phyloP scores from a whole-genome alignment of 345 rosid species.

The Aquilaria malaccensis region DNA sequence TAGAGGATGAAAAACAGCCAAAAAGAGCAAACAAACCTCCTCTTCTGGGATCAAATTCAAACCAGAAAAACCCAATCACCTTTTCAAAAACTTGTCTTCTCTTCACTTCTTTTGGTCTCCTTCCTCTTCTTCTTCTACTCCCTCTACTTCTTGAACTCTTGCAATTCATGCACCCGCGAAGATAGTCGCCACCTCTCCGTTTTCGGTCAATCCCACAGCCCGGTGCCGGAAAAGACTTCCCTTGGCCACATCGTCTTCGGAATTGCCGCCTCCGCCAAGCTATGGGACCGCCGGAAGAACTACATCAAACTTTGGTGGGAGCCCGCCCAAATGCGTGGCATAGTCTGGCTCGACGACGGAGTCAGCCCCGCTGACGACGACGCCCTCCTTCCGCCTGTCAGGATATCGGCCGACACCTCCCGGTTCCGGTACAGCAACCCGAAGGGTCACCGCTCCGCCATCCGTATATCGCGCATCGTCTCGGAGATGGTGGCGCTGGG shows the following conservation, averaged over 20 bases:
- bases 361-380: conserved; percentile 12
- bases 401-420: conserved; percentile 39
- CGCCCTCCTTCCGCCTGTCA: conserved; percentile 32
- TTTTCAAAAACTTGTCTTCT: conserved; percentile 13
- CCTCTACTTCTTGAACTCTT: conserved; percentile 8
- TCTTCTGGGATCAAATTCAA: background rate
- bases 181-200: background rate
- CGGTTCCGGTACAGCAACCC: conserved; percentile 32
- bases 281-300: conserved; percentile 49
- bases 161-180: background rate
- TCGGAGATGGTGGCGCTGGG: conserved; percentile 45
- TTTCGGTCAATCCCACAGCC: conserved; percentile 5
- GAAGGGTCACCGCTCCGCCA: conserved; percentile 44
- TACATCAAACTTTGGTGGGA: conserved; percentile 68
- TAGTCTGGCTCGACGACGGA: conserved; percentile 52
- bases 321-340: conserved; percentile 42
- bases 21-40: background rate
- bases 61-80: conserved; percentile 5
- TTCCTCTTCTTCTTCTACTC: conserved; percentile 18
- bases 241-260: conserved; percentile 59
- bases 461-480: conserved; percentile 50
- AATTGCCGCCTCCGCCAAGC: conserved; percentile 50
- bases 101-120: conserved; percentile 17
- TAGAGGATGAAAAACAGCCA: background rate
- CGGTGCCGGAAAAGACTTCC: conserved; percentile 21